Base-by-base conservation (phyloP, 2,329 filamentous ascomycete species). In the Cercospora sp. region DNA sequence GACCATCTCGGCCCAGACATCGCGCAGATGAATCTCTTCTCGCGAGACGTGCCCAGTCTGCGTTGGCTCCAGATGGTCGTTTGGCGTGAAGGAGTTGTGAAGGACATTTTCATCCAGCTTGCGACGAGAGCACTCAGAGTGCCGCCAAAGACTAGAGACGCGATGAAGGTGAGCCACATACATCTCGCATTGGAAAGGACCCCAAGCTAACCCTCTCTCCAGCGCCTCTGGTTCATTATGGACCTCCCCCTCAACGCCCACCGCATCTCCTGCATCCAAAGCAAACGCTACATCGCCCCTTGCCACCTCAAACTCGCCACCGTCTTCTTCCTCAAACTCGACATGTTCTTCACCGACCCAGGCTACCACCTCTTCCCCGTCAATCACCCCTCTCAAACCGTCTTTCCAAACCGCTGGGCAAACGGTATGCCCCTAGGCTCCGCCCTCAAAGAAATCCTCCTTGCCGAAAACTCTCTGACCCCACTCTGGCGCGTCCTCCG, bases 191-290 rank as follows among this genome's bases (percentile, higher is more conserved):
- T 40, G 36, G 7, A 16, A 40, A 71, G 69, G 64, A 71, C 71
- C 67, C 67, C 40, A 18, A 60, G 16, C 62, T 64, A 20, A 28
- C 13, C 6, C 23, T 69, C 9, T 83, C 87, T 42, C 7, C 36
- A 64, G 73, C 91, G 91, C 75, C 81, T 92, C 18, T 95, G 92
- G 92, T 84, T 91, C 62, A 75, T 91, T 36, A 88, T 93, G 82
- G 91, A 93, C 74, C 80, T 89, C 3, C 80, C 86, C 0, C 88
- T 87, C 13, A 89, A 84, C 60, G 73, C 71, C 0, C 80, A 85
- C 13, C 87, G 92, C 0, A 78, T 83, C 5, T 81, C 80, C 1
- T 80, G 90, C 5, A 77, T 92, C 5, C 81, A 81, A 31, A 87
- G 87, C 76, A 63, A 64, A 9, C 71, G 74, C 0, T 81, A 89